Evolutionary conservation across 768 basidiomycete species (phyloP).

Genomic region (Gymnopilus dilepis): DNA sequence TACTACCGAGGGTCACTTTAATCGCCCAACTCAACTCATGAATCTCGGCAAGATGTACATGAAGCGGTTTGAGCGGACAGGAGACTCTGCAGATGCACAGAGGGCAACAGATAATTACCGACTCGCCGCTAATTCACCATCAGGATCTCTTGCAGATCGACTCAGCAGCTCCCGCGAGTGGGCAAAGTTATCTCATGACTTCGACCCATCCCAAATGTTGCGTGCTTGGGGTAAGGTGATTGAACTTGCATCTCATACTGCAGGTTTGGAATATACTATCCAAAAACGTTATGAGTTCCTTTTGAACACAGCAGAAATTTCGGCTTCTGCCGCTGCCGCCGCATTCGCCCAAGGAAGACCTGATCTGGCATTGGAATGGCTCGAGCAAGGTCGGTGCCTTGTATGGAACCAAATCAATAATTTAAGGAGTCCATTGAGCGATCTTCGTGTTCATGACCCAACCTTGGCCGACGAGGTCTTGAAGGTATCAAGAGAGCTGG

Average conservation of each 20-base stretch:
- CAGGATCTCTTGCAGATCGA: background rate
- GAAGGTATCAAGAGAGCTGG: background rate
- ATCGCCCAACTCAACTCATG: background rate
- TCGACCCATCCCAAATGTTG: background rate
- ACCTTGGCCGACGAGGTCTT: background rate
- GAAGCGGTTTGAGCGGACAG: background rate
- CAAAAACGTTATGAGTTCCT: background rate
- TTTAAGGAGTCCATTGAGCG: slow-evolving; percentile 30
- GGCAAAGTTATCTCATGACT: background rate
- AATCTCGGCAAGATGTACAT: background rate
- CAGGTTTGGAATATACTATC: slow-evolving; percentile 1
- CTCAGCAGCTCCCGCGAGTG: background rate
- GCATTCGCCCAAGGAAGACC: background rate
- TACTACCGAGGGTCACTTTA: background rate
- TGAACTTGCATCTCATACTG: background rate
- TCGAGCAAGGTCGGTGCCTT: slow-evolving; percentile 33
- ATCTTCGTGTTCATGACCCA: background rate
- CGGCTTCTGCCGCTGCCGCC: background rate
- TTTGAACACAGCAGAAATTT: background rate
- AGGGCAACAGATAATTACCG: background rate
- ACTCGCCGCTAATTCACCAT: background rate
- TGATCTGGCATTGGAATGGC: slow-evolving; percentile 25
- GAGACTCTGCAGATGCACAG: background rate
- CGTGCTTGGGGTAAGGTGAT: background rate
- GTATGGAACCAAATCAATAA: slow-evolving; percentile 29